Base-by-base conservation (phyloP, 768 basidiomycete species). In the Mycena metata region DNA sequence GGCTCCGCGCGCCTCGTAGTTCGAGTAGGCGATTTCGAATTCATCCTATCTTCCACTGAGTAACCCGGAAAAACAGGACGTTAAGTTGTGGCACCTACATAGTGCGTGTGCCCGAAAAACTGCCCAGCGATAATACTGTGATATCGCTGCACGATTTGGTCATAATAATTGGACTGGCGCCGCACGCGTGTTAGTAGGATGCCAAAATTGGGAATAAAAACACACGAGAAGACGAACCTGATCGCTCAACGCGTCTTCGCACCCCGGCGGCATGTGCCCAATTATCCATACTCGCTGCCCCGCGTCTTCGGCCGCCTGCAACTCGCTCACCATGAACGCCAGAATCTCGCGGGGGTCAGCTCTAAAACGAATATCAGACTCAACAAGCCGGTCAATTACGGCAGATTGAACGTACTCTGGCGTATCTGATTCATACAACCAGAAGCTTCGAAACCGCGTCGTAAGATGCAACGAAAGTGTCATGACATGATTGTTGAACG, bases 241-340 rank as follows among this genome's bases (percentile, higher is more conserved):
- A 74, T 89, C 88, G 60, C 81, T 79, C 36, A 87, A 74, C 21
- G 81, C 77, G 72, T 90, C 88, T 23, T 70, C 73, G 17, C 82
- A 79, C 30, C 88, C 86, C 4, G 84, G 84, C 1, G 88, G 84
- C 82, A 89, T 87, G 69, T 90, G 89, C 1, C 82, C 88, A 19
- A 89, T 86, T 71, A 91, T 86, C 88, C 89, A 90, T 0, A 80
- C 89, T 21, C 88, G 83, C 71, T 90, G 83, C 0, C 89, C 88
- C 0, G 83, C 82, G 66, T 86, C 83, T 76, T 91, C 90, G 3
- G 90, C 88, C 2, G 79, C 80, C 75, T 90, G 89, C 5, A 91
- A 80, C 69, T 90, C 79, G 19, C 80, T 74, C 0, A 85, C 83
- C 24, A 84, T 75, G 76, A 90, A 91, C 0, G 79, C 81, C 10